phyloP scores from a whole-genome alignment of 2,329 filamentous ascomycete species.

The Paecilomyces variotii region DNA sequence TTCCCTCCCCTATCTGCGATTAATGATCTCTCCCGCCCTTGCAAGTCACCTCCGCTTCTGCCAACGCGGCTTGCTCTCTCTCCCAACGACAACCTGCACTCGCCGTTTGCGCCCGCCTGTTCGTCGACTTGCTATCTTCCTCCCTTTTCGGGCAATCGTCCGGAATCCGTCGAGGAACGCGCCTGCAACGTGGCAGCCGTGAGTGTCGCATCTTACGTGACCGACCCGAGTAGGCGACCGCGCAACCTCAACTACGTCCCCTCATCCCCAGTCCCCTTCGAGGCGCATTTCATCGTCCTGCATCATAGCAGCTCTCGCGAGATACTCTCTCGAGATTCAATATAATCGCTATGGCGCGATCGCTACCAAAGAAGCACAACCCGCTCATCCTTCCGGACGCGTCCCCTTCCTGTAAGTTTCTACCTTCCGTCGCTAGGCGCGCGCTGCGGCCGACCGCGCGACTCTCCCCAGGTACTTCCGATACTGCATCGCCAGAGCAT shows the following conservation, averaged over 20 bases:
- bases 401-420: conserved; percentile 38
- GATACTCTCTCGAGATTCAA: background rate
- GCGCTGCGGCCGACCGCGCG: background rate
- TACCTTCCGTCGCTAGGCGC: conserved; percentile 6
- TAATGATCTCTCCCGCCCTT: background rate
- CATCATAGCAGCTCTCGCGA: background rate
- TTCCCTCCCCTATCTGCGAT: background rate
- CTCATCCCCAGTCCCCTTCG: background rate
- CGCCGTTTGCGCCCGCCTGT: background rate
- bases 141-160: conserved; percentile 1
- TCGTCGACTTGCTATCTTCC: background rate
- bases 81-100: background rate
- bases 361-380: conserved; percentile 39
- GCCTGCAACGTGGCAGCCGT: conserved; percentile 38
- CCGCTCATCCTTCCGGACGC: conserved; percentile 36
- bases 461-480: background rate
- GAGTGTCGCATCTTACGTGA: conserved; percentile 11
- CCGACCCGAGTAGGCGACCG: background rate
- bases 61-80: background rate
- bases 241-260: conserved; percentile 1
- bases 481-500: background rate
- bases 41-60: background rate
- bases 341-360: conserved; percentile 31
- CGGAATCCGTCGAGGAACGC: conserved; percentile 22
- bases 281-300: background rate